Conservation (phyloP, 2,329 filamentous ascomycete genomes). For the Ophiostoma montium region DNA sequence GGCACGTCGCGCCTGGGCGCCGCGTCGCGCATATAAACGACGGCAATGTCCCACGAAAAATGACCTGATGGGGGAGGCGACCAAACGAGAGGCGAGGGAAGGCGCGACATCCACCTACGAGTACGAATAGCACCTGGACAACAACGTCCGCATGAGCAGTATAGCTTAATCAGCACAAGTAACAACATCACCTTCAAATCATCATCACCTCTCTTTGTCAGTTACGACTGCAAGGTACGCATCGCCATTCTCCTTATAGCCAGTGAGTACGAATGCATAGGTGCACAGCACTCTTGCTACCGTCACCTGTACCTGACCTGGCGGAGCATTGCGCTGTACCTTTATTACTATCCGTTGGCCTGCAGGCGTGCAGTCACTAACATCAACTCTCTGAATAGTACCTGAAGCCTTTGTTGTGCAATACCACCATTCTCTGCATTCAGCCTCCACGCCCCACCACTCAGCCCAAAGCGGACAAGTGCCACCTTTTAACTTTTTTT, state of each 20-base stretch:
- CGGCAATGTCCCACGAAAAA: slow-evolving; percentile 26
- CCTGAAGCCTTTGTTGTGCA: not conserved
- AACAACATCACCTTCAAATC: no score
- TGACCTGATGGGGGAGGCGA: slow-evolving; percentile 7
- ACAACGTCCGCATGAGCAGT: no score
- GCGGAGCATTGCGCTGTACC: no score
- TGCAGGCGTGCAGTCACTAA: not conserved
- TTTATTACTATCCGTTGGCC: no score
- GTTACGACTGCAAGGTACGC: no score
- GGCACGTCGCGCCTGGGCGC: slow-evolving; percentile 13
- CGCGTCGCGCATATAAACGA: slow-evolving; percentile 35
- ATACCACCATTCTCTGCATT: not conserved
- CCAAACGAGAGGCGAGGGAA: slow-evolving; percentile 2
- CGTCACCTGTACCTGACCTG: no score
- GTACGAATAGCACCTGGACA: no score
- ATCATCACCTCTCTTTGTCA: no score
- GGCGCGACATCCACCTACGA: not conserved
- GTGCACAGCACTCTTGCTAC: no score
- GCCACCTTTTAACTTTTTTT: not conserved
- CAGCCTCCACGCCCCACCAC: slow-evolving; percentile 1
- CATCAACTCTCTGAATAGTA: not conserved
- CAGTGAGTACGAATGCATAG: no score
- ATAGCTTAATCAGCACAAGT: no score
- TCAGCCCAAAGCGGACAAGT: slow-evolving; percentile 6
- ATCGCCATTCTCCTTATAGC: no score